Percentiles rank a stretch among this genome's conserved stretches.
These are phyloP conservation scores for Toxoplasma gondii DNA, from an alignment of 169 alveolate species.

Conservation along the genomic window DNA sequence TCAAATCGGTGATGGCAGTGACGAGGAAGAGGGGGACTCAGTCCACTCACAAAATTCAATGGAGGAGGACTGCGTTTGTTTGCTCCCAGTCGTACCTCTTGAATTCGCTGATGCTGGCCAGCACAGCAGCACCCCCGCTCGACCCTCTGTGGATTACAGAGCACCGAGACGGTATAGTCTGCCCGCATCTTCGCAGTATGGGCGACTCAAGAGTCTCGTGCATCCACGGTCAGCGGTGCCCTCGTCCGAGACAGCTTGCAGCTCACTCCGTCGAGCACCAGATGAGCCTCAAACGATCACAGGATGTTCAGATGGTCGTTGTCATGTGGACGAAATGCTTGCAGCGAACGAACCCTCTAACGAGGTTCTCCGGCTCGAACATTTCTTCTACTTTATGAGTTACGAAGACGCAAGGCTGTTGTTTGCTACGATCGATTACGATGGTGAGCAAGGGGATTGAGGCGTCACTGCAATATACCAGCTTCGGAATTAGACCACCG, in stretches of 20 bases:
- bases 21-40: background rate
- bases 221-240: too few relatives aligned
- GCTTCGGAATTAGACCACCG: too few relatives aligned
- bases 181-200: too few relatives aligned
- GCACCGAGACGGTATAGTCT: too few relatives aligned
- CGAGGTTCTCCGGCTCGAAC: slow-evolving; percentile 14
- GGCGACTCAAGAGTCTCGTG: too few relatives aligned
- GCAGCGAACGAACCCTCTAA: background rate
- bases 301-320: background rate
- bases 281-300: background rate
- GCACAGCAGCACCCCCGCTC: background rate
- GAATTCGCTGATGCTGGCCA: background rate
- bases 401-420: background rate
- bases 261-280: too few relatives aligned
- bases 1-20: too few relatives aligned
- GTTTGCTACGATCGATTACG: background rate
- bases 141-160: background rate
- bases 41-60: background rate
- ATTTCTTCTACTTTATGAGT: slow-evolving; percentile 2
- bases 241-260: too few relatives aligned
- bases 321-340: background rate
- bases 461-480: too few relatives aligned
- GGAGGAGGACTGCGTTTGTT: background rate
- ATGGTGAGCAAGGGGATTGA: background rate
- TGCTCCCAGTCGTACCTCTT: background rate